Base-by-base conservation (phyloP, 352 stramenopile species). In the Pelagophyceae sp. region DNA sequence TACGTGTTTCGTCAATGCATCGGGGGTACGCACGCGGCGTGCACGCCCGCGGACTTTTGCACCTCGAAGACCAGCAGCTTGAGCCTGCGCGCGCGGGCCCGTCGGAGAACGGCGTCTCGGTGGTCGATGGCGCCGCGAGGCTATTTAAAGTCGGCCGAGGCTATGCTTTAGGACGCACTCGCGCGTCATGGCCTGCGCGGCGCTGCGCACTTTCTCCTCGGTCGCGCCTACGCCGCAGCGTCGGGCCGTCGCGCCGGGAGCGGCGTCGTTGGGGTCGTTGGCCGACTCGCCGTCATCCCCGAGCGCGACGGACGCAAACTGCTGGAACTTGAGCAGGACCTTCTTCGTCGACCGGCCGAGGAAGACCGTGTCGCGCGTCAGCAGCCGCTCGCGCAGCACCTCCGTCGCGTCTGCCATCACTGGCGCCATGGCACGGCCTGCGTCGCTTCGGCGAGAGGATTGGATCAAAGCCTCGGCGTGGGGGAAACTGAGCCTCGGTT, bases 331-430 rank as follows among this genome's bases (percentile, higher is more conserved):
- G 35, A 58, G 35, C 35, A 74, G 35, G 11, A 37, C 35, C 38
- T 74, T 50, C 67, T 74, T 74, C 27, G 35, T 23, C 2, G 2
- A 31, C 38, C 67, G 33, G 1, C 67, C 67, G 67, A 74, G 67
- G 29, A 74, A 74, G 33, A 74, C 67, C 33, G 67, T 74, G 15
- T 74, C 67, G 2, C 38, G 33, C 67, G 67, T 74, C 33, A 74
- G 38, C 38, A 74, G 38, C 67, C 67, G 67, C 45, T 54, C 45
- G 11, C 45, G 45, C 45, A 54, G 11, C 45, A 23, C 45, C 45
- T 54, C 45, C 11, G 45, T 54, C 45, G 11, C 45, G 45, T 54
- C 45, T 11, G 45, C 45, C 45, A 54, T 54, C 45, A 54, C 45
- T 54, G 45, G 45, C 45, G 45, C 45, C 45, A 23, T 23, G 11